Evolutionary conservation across 345 rosid species (phyloP), one percentile per base, ranked within the genome.

Genomic region (Crucihimalaya himalaica): DNA sequence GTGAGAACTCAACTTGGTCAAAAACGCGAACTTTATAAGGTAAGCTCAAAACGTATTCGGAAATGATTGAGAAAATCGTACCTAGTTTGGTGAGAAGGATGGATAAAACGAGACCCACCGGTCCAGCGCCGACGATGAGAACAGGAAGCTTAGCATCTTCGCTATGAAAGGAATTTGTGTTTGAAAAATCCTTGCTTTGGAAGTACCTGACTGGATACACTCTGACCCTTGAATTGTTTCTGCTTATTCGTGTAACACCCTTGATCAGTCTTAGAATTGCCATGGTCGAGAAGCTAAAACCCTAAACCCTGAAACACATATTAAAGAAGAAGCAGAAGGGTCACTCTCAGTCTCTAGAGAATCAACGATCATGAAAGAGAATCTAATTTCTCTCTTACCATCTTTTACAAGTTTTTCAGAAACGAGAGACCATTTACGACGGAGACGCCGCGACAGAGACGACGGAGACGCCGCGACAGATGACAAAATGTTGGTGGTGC

Each of bases 51-150:
- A 23, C 25, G 25, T 23, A 23, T 23, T 23, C 25, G 25, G 25
- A 23, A 23, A 23, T 23, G 25, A 23, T 23, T 35, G 8, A 45
- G 14, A 32, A 46, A 46, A 7, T 4, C 2, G 53, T 64, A 91
- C 98, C 98, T 58, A 91, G 74, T 78, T 89, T 91, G 27, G 89
- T 87, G 48, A 91, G 92, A 51, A 94, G 89, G 28, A 94, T 70
- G 51, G 98, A 89, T 68, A 94, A 97, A 62, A 84, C 88, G 50
- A 91, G 92, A 5, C 98, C 98, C 12, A 94, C 97, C 0, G 98
- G 98, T 67, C 97, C 98, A 13, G 96, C 98, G 16, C 98, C 98
- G 47, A 91, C 97, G 47, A 94, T 87, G 72, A 94, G 75, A 63
- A 91, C 97, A 21, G 97, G 98, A 76, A 91, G 87, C 47, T 76